Evolutionary conservation across 225 moss, liverwort and hornwort species (phyloP).

Genomic region (Climacium dendroides): DNA sequence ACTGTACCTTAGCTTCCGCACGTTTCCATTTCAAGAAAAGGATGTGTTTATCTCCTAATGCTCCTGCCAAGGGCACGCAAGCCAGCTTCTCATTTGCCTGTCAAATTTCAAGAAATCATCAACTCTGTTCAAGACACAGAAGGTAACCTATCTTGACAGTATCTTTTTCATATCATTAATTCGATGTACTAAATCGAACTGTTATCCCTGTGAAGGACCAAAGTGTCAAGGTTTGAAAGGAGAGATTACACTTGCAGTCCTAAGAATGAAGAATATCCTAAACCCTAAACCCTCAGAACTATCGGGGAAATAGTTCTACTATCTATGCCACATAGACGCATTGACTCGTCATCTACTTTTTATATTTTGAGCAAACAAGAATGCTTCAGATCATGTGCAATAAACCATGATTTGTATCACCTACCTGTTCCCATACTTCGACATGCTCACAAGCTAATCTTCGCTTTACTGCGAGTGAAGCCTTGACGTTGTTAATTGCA

Average conservation of each 20-base stretch:
- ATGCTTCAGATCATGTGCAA: not conserved
- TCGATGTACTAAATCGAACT: not conserved
- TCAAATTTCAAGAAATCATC: not conserved
- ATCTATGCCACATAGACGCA: not conserved
- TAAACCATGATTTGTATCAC: not conserved
- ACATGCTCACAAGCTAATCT: constrained; percentile 47
- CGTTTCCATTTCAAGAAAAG: constrained; percentile 32
- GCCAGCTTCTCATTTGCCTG: constrained; percentile 19
- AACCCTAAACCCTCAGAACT: too few relatives aligned
- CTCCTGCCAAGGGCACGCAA: not conserved
- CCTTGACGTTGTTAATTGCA: constrained; percentile 39
- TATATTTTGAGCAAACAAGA: not conserved
- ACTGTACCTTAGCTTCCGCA: constrained; percentile 21
- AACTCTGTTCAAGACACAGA: not conserved
- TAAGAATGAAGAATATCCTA: not conserved
- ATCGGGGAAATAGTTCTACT: not conserved
- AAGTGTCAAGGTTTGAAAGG: not conserved
- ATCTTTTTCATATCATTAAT: not conserved
- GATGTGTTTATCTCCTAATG: constrained; percentile 7
- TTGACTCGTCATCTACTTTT: not conserved
- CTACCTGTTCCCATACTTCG: constrained; percentile 41
- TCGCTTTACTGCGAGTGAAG: constrained; percentile 41
- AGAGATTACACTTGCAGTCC: not conserved
- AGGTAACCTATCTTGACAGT: not conserved
- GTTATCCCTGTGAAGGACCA: not conserved